Conservation (phyloP, 192 early-diverging fungal genomes). For the Coemansia sp. region DNA sequence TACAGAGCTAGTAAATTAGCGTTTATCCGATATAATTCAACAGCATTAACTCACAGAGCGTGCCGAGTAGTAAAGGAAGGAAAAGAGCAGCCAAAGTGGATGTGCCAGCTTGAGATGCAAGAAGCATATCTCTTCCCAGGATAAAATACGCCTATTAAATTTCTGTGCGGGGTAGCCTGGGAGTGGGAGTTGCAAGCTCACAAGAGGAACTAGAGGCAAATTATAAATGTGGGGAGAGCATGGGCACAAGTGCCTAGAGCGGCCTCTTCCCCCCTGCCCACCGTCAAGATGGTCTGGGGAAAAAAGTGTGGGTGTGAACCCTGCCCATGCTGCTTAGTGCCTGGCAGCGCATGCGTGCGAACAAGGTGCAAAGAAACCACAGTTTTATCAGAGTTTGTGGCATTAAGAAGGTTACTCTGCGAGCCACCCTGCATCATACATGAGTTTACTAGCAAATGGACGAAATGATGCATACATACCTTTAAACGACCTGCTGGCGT, state of each 20-base stretch:
- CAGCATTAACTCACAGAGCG: background rate
- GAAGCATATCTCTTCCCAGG: constrained; percentile 1
- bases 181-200: constrained; percentile 3
- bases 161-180: constrained; percentile 4
- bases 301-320: constrained; percentile 11
- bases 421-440: no score
- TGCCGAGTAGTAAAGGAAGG: background rate
- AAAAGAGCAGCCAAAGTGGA: background rate
- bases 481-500: no score
- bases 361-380: background rate
- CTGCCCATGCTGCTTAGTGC: background rate
- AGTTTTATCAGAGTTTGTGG: no score
- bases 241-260: constrained; percentile 8
- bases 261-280: no score
- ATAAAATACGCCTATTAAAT: constrained; percentile 3
- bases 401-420: no score
- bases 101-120: background rate
- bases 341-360: background rate
- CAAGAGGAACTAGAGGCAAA: background rate
- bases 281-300: constrained; percentile 7
- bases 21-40: no score
- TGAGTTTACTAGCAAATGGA: no score
- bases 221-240: constrained; percentile 8
- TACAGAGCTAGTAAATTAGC: no score
- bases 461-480: no score